Base-by-base conservation (phyloP, 1,284 basidiomycete genomes). In the Puccinia polysora region DNA sequence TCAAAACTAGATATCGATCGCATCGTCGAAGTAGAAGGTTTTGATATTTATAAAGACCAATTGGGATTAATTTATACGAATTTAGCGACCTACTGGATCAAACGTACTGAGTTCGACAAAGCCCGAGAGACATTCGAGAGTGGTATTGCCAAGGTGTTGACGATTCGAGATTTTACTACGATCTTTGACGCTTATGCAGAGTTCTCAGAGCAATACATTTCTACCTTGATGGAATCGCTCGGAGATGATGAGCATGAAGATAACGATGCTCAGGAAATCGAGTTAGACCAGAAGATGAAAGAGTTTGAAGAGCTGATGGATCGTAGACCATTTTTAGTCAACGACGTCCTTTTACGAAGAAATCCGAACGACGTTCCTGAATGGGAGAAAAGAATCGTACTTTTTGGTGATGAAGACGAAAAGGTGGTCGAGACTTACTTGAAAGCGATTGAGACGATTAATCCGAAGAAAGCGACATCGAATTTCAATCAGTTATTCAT, bases 351-450 rank as follows among this genome's bases (percentile, higher is more conserved):
- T 34, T 81, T 98, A 30, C 84, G 96, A 71, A 84, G 96, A 76
- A 99, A 99, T 82, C 91, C 92, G 0, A 91, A 97, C 78, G 96
- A 99, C 77, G 95, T 98, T 0, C 93, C 96, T 77, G 96, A 99
- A 80, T 99, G 96, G 96, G 95, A 97, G 82, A 98, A 98, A 82
- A 84, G 94, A 10, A 86, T 97, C n/a, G 91, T 91, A 2, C 81
- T 98, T 49, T 93, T 88, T 85, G 95, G 89, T 14, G 88, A 91
- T 63, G 86, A 97, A 32, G 95, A 98, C 79, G 90, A 89, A 76
- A 93, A 93, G 84, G 89, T 89, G 76, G 89, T 92, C 15, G 88
- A 90, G 77, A 97, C 94, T 2, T 98, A 97, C 80, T 89, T 87
- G 50, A 85, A 86, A 77, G 95, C 96, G 0, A 82, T 97, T 56